These are phyloP conservation scores for Xylaria sp. DNA, from an alignment of 2,329 filamentous ascomycete genomes.

Conservation along the genomic window DNA sequence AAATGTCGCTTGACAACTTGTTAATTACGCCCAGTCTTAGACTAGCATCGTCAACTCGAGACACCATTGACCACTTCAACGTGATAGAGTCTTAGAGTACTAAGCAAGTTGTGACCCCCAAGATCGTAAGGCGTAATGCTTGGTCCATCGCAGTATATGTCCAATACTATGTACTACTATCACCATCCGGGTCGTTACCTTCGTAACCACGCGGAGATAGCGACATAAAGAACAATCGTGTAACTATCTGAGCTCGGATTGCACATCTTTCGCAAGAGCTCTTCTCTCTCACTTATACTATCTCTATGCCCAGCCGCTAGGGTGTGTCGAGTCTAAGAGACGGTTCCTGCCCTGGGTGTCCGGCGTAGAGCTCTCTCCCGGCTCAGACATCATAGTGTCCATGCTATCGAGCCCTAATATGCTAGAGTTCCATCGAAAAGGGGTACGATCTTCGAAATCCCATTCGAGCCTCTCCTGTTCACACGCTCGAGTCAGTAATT, in stretches of 20 bases:
- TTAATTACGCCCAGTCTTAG: no score
- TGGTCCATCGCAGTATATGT: background rate
- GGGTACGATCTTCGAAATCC: background rate
- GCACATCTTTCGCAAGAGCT: no score
- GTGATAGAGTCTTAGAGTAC: no score
- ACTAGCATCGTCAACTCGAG: no score
- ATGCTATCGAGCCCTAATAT: background rate
- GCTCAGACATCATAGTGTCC: background rate
- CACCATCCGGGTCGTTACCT: no score
- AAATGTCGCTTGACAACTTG: no score
- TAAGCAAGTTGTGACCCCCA: no score
- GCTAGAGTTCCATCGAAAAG: background rate
- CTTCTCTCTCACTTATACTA: no score
- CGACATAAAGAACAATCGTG: background rate
- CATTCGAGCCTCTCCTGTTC: background rate
- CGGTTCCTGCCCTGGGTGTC: background rate
- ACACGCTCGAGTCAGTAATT: no score
- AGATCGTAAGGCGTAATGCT: no score
- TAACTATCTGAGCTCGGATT: background rate
- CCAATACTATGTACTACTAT: background rate
- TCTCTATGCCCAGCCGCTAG: background rate
- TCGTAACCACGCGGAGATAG: background rate
- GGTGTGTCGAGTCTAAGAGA: slow-evolving; percentile 1
- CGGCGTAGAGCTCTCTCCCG: background rate
- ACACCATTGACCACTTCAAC: no score